These are phyloP conservation scores for Termitomyces heimii DNA, from an alignment of 768 basidiomycete genomes.

Conservation along the genomic window DNA sequence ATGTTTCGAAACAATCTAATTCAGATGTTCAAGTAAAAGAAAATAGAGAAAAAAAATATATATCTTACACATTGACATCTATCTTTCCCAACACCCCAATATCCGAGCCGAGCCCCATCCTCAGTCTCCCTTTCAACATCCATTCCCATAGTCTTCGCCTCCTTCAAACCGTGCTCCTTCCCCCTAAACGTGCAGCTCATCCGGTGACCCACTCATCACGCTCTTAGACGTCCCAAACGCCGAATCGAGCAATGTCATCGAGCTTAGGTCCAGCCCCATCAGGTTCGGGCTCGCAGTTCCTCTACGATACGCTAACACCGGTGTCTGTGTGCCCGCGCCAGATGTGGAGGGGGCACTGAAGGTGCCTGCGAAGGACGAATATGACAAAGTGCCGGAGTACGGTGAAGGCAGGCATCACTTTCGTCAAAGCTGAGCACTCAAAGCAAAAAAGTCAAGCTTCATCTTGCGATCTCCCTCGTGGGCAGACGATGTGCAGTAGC, in stretches of 20 bases:
- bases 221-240: conserved; percentile 21
- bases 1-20: neutral
- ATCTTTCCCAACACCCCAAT: conserved; percentile 15
- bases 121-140: conserved; percentile 10
- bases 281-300: conserved; percentile 18
- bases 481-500: neutral
- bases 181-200: conserved; percentile 14
- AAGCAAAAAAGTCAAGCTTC: conserved; percentile 6
- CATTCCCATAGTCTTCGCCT: conserved; percentile 22
- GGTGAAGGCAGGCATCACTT: conserved; percentile 19
- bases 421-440: conserved; percentile 13
- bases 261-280: conserved; percentile 22
- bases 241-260: conserved; percentile 13
- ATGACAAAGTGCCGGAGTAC: conserved; percentile 23
- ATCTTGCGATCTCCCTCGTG: neutral
- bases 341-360: conserved; percentile 31
- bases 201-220: conserved; percentile 12
- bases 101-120: conserved; percentile 2
- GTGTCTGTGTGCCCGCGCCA: conserved; percentile 18
- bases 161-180: conserved; percentile 16
- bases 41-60: too few relatives aligned
- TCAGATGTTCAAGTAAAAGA: neutral
- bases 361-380: conserved; percentile 18
- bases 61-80: conserved; percentile 23
- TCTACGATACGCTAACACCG: conserved; percentile 8